phyloP scores from a whole-genome alignment of 768 basidiomycete species.

The Pholiota conissans region DNA sequence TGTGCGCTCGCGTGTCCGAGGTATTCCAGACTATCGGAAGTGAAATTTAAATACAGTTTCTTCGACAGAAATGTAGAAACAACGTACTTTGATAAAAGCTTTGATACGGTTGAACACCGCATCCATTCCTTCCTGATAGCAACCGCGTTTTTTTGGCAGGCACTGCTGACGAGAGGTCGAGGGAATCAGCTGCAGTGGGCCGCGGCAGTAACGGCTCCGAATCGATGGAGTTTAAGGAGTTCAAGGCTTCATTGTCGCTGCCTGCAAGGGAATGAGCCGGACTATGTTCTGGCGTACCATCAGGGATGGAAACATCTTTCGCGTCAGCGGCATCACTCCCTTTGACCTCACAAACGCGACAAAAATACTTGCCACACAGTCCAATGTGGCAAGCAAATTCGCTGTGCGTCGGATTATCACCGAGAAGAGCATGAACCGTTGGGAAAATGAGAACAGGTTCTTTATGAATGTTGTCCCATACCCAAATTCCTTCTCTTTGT shows the following conservation, averaged over 20 bases:
- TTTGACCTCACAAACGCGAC: constrained; percentile 35
- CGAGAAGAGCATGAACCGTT: constrained; percentile 30
- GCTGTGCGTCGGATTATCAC: constrained; percentile 35
- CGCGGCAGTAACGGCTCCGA: too few relatives aligned
- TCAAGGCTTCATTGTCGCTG: neutral
- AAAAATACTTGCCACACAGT: constrained; percentile 29
- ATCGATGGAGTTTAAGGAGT: too few relatives aligned
- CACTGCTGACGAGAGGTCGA: too few relatives aligned
- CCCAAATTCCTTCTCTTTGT: constrained; percentile 34
- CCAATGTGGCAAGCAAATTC: neutral
- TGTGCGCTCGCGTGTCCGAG: neutral
- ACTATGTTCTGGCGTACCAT: neutral
- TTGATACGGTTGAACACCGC: constrained; percentile 19
- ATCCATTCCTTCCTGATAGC: neutral
- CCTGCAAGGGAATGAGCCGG: neutral
- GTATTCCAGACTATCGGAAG: neutral
- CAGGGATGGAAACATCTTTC: neutral
- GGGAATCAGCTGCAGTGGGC: too few relatives aligned
- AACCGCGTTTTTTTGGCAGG: neutral
- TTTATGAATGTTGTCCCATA: constrained; percentile 31
- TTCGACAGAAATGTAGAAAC: neutral
- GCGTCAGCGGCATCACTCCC: constrained; percentile 16
- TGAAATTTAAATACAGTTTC: neutral
- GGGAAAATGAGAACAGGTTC: constrained; percentile 32
- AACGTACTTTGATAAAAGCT: constrained; percentile 23